Conservation (phyloP, 2,329 filamentous ascomycete species). For the Rachicladosporium sp. region DNA sequence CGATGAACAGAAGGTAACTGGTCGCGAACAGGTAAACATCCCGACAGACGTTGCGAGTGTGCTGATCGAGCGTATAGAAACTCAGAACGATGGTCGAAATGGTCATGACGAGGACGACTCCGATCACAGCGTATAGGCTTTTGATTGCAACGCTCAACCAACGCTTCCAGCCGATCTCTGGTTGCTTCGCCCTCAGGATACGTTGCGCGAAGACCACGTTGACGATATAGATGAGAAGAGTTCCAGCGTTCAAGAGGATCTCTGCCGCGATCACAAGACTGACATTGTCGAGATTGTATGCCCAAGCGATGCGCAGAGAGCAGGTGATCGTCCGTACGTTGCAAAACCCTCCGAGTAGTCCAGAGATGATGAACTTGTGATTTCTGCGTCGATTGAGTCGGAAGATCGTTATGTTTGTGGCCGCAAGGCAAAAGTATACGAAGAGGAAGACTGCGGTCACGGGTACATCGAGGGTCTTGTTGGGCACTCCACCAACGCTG, state of each 20-base stretch:
- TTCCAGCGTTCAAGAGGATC: conserved; percentile 21
- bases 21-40: conserved; percentile 13
- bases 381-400: conserved; percentile 24
- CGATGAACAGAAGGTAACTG: conserved; percentile 15
- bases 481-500: conserved; percentile 26
- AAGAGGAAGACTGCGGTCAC: conserved; percentile 29
- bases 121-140: conserved; percentile 8
- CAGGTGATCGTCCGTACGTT: conserved; percentile 31
- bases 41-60: conserved; percentile 7
- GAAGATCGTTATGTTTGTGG: conserved; percentile 30
- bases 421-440: conserved; percentile 29
- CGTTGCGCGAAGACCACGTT: conserved; percentile 19
- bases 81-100: conserved; percentile 18
- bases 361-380: conserved; percentile 31
- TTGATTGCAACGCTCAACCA: conserved; percentile 6
- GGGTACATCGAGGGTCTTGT: conserved; percentile 28
- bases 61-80: conserved; percentile 17
- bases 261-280: conserved; percentile 18
- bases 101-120: conserved; percentile 16
- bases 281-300: conserved; percentile 17
- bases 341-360: conserved; percentile 31
- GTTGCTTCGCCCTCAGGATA: conserved; percentile 17
- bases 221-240: conserved; percentile 21
- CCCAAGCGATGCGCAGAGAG: conserved; percentile 23
- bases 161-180: conserved; percentile 18